Evolutionary conservation across 192 early-diverging fungal genomes (phyloP), one percentile per base, ranked within the genome.

Genomic region (Chytriomyces hyalinus): DNA sequence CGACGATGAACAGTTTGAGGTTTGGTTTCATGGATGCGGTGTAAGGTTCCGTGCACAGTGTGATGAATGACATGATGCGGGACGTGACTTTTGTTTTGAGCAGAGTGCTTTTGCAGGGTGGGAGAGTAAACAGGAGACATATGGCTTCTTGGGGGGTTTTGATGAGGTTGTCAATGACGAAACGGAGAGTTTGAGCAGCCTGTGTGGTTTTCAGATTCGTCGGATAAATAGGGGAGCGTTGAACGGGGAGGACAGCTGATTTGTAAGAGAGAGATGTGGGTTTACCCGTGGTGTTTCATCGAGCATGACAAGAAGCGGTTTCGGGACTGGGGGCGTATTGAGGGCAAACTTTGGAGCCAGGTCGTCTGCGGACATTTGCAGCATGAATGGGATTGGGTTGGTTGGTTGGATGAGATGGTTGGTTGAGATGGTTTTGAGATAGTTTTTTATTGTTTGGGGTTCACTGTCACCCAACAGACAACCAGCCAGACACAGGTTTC

Each of bases 111-210:
- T 45, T 76, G 36, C 13, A 17, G 47, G 75, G 50, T 17, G 75
- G 75, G 17, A 76, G 61, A 28, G 48, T 22, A 50, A 67, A 65
- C 6, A 76, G 8, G 50, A 76, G 44, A 28, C 22, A 11, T 45
- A 76, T 48, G 13, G 11, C 7, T 67, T 76, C 75, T 15, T 28
- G 22, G 0, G 44, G 49, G 65, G 64, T 36, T 43, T 76, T 43
- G 61, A 67, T 68, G 22, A 76, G 53, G 65, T 76, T 67, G 61
- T 76, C 75, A 50, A 76, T 65, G 61, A 50, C 65, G 75, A 76
- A 76, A 4, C 75, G 62, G 63, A 76, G 65, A 9, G 75, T 76
- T 67, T 76, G 75, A 11, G 75, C 75, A 9, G 75, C 75, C 75
- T 76, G 26, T 28, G 20, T n/a, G 20, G 11, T 15, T 26, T 46